Conservation (phyloP, 2,329 filamentous ascomycete species). For the Pseudogymnoascus sp. region DNA sequence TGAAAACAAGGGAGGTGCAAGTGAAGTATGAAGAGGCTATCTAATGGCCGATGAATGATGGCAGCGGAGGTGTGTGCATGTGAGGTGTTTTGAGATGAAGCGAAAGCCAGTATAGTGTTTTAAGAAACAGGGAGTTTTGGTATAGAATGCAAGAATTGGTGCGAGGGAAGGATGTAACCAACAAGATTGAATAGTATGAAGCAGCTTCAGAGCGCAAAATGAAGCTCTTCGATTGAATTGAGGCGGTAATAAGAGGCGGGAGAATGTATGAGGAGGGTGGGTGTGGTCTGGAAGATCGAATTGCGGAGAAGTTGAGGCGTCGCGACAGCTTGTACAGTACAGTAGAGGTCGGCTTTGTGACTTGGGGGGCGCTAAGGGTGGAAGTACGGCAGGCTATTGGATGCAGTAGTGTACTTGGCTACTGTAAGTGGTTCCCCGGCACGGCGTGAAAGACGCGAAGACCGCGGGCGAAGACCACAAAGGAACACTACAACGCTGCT, state of each 20-base stretch:
- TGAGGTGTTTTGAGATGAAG: slow-evolving; percentile 8
- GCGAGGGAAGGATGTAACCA: slow-evolving; percentile 9
- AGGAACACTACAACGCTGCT: background rate
- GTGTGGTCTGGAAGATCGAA: slow-evolving; percentile 2
- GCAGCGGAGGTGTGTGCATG: slow-evolving; percentile 6
- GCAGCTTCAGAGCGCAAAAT: slow-evolving; percentile 1
- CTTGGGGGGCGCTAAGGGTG: background rate
- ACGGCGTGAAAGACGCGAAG: background rate
- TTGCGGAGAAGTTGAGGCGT: slow-evolving; percentile 8
- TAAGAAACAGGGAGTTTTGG: slow-evolving; percentile 2
- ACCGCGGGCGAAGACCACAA: background rate
- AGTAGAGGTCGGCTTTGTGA: background rate
- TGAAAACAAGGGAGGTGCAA: slow-evolving; percentile 7
- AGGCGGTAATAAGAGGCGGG: slow-evolving; percentile 4
- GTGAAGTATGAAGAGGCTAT: slow-evolving; percentile 8
- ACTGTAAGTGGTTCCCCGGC: background rate
- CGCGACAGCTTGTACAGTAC: slow-evolving; percentile 3
- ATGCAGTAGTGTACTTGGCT: background rate
- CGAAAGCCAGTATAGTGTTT: slow-evolving; percentile 2
- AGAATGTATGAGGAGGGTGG: background rate
- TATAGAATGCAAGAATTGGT: slow-evolving; percentile 8
- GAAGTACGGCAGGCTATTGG: background rate
- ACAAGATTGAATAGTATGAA: slow-evolving; percentile 7
- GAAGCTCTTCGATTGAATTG: slow-evolving; percentile 1
- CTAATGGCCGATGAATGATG: slow-evolving; percentile 2